Evolutionary conservation across 805 yeast genomes (phyloP).

Genomic region (Metschnikowia sp.): DNA sequence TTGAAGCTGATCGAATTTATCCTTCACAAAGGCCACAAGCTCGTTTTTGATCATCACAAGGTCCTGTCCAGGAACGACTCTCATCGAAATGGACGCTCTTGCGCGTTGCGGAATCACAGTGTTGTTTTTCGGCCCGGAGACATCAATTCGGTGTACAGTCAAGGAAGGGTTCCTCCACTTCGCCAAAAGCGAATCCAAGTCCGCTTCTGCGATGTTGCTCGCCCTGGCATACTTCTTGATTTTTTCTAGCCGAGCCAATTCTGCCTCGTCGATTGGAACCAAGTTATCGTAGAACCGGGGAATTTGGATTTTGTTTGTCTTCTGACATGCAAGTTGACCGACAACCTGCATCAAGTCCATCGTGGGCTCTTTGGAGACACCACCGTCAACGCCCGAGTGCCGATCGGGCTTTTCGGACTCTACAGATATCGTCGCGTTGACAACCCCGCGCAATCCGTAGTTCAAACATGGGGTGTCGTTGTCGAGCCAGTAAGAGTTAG

Average conservation of each 20-base stretch:
- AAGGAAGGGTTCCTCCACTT: constrained; percentile 91
- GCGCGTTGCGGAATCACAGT: constrained; percentile 88
- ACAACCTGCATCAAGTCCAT: constrained; percentile 76
- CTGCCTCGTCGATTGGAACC: constrained; percentile 52
- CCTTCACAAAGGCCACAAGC: constrained; percentile 45
- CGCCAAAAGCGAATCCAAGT: constrained; percentile 53
- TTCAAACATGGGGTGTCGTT: constrained; percentile 86
- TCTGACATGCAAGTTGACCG: constrained; percentile 54
- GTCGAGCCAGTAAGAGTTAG: constrained; percentile 94
- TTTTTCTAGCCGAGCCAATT: constrained; percentile 57
- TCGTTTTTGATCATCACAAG: constrained; percentile 52
- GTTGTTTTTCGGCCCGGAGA: constrained; percentile 85
- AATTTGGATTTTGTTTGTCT: constrained; percentile 45
- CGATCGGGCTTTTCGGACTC: constrained; percentile 77
- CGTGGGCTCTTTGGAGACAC: constrained; percentile 83
- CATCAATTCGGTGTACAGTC: constrained; percentile 78
- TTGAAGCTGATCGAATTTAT: constrained; percentile 45
- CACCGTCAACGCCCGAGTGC: constrained; percentile 97
- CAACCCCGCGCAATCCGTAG: constrained; percentile 90
- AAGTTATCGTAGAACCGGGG: constrained; percentile 75
- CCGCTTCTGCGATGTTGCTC: constrained; percentile 33
- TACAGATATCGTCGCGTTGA: constrained; percentile 72
- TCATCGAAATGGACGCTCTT: constrained; percentile 69
- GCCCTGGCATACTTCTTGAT: constrained; percentile 39
- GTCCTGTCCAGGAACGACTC: constrained; percentile 89